Percentiles rank a stretch among this genome's conserved stretches.
These are phyloP conservation scores for Stipa capillata DNA, from an alignment of 176 grass and related monocot genomes.

Conservation along the genomic window DNA sequence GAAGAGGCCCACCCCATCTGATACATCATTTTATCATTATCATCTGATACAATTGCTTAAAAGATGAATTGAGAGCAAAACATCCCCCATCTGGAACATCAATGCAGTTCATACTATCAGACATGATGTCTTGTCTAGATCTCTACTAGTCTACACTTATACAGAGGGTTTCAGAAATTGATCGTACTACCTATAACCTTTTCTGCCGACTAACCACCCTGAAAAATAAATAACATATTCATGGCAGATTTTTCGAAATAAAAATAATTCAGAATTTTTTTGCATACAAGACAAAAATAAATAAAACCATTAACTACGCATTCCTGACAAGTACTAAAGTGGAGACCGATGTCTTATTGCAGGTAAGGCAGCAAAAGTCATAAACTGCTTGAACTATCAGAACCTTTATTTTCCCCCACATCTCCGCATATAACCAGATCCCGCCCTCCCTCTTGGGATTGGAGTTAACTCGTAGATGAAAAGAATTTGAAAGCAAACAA, in stretches of 20 bases:
- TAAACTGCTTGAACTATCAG: too few relatives aligned
- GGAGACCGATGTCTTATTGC: background rate
- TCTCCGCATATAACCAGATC: too few relatives aligned
- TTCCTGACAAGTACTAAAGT: background rate
- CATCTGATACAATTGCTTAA: background rate
- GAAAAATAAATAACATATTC: background rate
- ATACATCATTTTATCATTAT: conserved; percentile 12
- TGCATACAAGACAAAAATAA: background rate
- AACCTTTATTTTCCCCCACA: too few relatives aligned
- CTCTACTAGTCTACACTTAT: background rate
- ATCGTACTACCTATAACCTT: background rate
- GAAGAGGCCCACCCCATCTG: conserved; percentile 74
- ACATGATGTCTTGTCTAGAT: background rate
- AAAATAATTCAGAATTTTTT: too few relatives aligned
- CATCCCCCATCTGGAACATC: too few relatives aligned
- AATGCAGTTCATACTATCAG: background rate
- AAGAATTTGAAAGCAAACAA: background rate
- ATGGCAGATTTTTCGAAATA: background rate
- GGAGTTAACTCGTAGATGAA: background rate
- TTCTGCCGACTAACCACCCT: background rate
- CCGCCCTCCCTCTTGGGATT: too few relatives aligned
- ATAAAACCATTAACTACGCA: background rate
- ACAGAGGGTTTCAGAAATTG: background rate
- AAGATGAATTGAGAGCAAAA: background rate
- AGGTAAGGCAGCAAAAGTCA: background rate